phyloP scores from a whole-genome alignment of 2,329 filamentous ascomycete species.

The Paecilomyces variotii region DNA sequence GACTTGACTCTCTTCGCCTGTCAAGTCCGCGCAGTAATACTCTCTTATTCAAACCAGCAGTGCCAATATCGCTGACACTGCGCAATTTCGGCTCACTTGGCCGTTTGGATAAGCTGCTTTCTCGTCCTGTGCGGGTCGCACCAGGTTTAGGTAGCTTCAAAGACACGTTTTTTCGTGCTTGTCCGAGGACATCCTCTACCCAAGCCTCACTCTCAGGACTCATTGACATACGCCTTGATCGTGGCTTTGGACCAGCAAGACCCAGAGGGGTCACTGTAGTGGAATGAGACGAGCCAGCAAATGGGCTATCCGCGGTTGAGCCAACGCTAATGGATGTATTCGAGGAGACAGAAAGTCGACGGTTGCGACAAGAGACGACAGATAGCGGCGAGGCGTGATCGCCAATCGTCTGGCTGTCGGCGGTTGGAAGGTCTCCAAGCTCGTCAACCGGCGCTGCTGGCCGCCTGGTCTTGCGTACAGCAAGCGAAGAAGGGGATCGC shows the following conservation, averaged over 20 bases:
- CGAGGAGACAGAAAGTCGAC: conserved; percentile 32
- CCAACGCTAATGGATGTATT: conserved; percentile 25
- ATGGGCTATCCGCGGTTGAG: conserved; percentile 18
- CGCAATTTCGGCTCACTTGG: conserved; percentile 19
- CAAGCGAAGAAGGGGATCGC: conserved; percentile 31
- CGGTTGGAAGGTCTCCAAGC: conserved; percentile 17
- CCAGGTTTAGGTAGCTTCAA: conserved; percentile 20
- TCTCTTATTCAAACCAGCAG: conserved; percentile 27
- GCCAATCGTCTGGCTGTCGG: conserved; percentile 19
- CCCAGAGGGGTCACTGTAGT: conserved; percentile 32
- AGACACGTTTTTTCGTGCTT: conserved; percentile 33
- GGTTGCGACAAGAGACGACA: conserved; percentile 14
- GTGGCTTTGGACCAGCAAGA: conserved; percentile 37
- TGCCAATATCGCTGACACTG: conserved; percentile 34
- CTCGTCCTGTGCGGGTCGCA: conserved; percentile 8
- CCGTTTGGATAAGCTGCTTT: conserved; percentile 10
- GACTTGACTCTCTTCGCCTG: conserved; percentile 5
- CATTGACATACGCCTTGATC: conserved; percentile 32
- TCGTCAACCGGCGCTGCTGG: conserved; percentile 26
- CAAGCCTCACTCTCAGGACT: conserved; percentile 40
- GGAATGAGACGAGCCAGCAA: conserved; percentile 16
- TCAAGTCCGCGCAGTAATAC: conserved; percentile 30
- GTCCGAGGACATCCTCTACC: conserved; percentile 39
- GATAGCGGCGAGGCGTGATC: conserved; percentile 21
- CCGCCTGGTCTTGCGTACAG: conserved; percentile 30